Evolutionary conservation across 1,139 yeast species (phyloP).

Genomic region (Yamadazyma membranifaciens): DNA sequence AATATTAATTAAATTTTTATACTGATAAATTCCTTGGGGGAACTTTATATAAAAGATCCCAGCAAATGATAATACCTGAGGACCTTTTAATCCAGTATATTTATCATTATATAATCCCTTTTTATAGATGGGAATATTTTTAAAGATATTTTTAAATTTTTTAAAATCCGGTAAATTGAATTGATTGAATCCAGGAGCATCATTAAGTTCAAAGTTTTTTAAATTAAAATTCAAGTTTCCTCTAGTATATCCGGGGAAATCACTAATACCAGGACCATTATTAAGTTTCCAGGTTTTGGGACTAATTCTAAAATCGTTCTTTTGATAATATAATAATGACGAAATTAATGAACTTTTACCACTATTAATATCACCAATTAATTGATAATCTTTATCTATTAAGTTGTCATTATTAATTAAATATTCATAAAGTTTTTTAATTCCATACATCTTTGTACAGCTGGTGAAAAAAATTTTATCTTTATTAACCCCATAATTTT

Average conservation of each 20-base stretch:
- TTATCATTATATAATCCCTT: conserved; percentile 33
- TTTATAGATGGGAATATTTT: conserved; percentile 19
- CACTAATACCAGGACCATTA: conserved; percentile 47
- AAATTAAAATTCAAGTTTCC: conserved; percentile 1
- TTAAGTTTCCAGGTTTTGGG: conserved; percentile 11
- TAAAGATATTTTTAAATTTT: conserved; percentile 28
- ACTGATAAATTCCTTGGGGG: conserved; percentile 38
- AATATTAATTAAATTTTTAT: conserved; percentile 37
- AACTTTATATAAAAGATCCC: conserved; percentile 55
- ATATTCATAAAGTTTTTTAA: conserved; percentile 12
- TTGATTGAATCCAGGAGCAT: conserved; percentile 56
- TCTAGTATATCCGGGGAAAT: conserved; percentile 59
- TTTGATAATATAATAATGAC: conserved; percentile 9
- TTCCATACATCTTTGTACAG: conserved; percentile 53
- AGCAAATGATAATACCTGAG: conserved; percentile 52
- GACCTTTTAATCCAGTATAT: conserved; percentile 43
- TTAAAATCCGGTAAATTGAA: conserved; percentile 22
- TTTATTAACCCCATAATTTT: conserved; percentile 39
- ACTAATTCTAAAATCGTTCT: conserved; percentile 9
- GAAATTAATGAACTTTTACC: conserved; percentile 72
- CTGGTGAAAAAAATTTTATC: conserved; percentile 51
- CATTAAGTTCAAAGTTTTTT: conserved; percentile 30
- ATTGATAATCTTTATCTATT: conserved; percentile 32
- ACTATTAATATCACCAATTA: conserved; percentile 71
- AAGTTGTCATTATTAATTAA: not conserved